Conservation (phyloP, 2,329 filamentous ascomycete species). For the Lachnellula subtilissima region DNA sequence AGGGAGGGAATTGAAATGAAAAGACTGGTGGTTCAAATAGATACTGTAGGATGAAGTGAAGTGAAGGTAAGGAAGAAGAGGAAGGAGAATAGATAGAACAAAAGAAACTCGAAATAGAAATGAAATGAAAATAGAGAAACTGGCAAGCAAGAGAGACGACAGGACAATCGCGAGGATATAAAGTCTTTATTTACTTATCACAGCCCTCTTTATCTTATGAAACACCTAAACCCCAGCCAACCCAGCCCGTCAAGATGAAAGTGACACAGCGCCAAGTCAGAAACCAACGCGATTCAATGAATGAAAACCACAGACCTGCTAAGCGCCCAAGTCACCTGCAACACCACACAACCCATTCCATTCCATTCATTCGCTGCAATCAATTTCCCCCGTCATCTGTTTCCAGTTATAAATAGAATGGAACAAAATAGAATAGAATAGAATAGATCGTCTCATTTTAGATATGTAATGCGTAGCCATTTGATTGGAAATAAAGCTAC, state of each 20-base stretch:
- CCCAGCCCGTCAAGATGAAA: no score
- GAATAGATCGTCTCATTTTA: neutral
- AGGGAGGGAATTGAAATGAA: neutral
- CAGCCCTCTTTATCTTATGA: no score
- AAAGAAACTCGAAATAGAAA: no score
- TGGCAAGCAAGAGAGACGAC: neutral
- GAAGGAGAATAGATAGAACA: no score
- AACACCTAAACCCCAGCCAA: no score
- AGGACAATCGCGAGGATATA: neutral
- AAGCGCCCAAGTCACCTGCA: neutral
- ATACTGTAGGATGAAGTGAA: no score
- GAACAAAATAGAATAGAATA: no score
- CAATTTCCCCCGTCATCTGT: no score
- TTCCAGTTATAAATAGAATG: no score
- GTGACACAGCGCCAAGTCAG: conserved; percentile 18
- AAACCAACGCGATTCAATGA: conserved; percentile 1
- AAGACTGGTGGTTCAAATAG: neutral
- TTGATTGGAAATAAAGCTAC: neutral
- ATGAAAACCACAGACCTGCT: conserved; percentile 3
- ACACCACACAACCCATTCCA: no score
- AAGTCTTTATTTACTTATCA: neutral
- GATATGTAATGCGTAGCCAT: neutral
- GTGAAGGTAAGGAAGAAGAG: no score
- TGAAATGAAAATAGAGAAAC: neutral
- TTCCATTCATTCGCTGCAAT: no score